A percentile compares a stretch with the other conserved stretches of the same genome.
phyloP scores from a whole-genome alignment of 306 rosid species.

The Delonix regia region DNA sequence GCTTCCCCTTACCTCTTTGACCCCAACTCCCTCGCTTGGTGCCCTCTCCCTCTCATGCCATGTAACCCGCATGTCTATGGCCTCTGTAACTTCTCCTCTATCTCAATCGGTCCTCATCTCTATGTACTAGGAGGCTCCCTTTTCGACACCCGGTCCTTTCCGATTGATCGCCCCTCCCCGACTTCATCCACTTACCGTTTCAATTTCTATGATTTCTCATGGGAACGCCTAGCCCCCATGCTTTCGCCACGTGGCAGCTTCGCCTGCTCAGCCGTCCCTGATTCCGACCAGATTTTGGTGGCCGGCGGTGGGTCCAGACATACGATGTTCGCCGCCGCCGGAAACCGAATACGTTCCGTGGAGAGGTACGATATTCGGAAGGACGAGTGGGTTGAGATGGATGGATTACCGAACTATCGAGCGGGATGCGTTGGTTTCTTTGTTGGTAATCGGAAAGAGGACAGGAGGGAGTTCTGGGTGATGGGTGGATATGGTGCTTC shows the following conservation, averaged over 20 bases:
- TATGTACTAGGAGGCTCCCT: conserved; percentile 83
- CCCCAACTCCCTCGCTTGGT: conserved; percentile 68
- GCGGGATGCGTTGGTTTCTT: conserved; percentile 91
- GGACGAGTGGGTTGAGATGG: conserved; percentile 75
- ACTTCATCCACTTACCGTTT: conserved; percentile 61
- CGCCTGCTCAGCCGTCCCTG: conserved; percentile 59
- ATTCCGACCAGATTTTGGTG: conserved; percentile 54
- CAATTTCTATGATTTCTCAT: conserved; percentile 45
- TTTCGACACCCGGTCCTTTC: conserved; percentile 88
- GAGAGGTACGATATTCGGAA: conserved; percentile 67
- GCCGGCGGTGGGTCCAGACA: conserved; percentile 93
- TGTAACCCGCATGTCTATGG: conserved; percentile 77
- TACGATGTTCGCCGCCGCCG: conserved; percentile 67
- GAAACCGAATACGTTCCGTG: conserved; percentile 66
- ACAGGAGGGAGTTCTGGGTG: conserved; percentile 74
- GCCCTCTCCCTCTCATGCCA: conserved; percentile 78
- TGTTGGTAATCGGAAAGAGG: conserved; percentile 47
- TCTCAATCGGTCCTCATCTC: conserved; percentile 61
- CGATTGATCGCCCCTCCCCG: conserved; percentile 77
- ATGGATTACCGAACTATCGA: conserved; percentile 66
- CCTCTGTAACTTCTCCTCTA: conserved; percentile 76
- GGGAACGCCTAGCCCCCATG: conserved; percentile 76
- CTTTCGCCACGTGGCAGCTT: conserved; percentile 79
- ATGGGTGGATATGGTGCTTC: conserved; percentile 87
- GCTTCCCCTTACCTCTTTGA: conserved; percentile 76